phyloP scores from a whole-genome alignment of 2,329 filamentous ascomycete species.

The Colletotrichum musae region DNA sequence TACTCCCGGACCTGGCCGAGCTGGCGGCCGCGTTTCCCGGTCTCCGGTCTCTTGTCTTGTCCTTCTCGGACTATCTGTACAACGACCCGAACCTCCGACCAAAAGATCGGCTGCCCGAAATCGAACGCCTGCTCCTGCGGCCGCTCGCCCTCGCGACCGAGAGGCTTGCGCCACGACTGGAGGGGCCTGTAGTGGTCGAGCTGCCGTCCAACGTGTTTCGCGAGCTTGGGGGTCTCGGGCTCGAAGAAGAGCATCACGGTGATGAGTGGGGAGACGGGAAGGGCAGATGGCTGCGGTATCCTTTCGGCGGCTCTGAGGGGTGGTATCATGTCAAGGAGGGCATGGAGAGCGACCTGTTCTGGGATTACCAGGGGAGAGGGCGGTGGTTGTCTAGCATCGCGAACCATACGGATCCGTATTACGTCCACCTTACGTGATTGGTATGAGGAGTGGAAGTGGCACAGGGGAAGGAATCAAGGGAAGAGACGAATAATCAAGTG shows the following conservation, averaged over 20 bases:
- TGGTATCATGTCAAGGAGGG: constrained; percentile 6
- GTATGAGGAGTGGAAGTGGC: not conserved
- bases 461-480: not conserved
- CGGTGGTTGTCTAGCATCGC: not conserved
- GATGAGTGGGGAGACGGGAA: constrained; percentile 4
- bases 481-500: too few species aligned
- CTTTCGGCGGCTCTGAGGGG: not conserved
- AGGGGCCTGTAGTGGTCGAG: constrained; percentile 3
- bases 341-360: not conserved
- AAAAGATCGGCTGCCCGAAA: constrained; percentile 6
- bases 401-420: not conserved
- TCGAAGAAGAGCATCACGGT: constrained; percentile 3
- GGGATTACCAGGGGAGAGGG: not conserved
- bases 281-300: constrained; percentile 5
- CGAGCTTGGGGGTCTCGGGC: constrained; percentile 1
- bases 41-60: constrained; percentile 10
- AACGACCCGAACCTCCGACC: not conserved
- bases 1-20: not conserved
- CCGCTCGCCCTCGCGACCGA: constrained; percentile 8
- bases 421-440: not conserved
- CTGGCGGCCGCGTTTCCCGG: not conserved
- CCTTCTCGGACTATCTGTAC: constrained; percentile 13
- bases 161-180: not conserved
- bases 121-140: constrained; percentile 18
- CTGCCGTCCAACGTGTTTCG: constrained; percentile 15